Base-by-base conservation (phyloP, 1,284 basidiomycete species). In the Apiotrichum gracile region DNA sequence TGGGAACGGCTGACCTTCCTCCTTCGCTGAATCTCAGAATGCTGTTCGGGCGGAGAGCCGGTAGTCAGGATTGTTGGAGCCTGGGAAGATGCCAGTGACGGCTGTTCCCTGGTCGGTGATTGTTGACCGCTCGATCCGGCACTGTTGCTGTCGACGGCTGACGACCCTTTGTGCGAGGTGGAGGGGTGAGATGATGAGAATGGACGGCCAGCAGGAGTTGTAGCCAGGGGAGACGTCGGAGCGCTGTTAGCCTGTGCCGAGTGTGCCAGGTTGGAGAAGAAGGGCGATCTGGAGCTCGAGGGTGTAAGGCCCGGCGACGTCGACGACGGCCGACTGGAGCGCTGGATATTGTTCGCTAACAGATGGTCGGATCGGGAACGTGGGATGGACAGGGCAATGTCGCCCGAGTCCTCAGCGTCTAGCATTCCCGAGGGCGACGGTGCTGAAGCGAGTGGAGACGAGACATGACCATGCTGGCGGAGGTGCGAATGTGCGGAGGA, bases 301-400 rank as follows among this genome's bases (percentile, higher is more conserved):
- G 35, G 8, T 21, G 16, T 4, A 9, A n/a, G 35, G 5, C 34
- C 16, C 3, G 46, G n/a, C 22, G 48, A 22, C 9, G 29, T 25
- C 2, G 49, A 50, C 22, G 31, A 19, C 5, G 40, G 41, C 6
- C 41, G 49, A 14, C 33, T 24, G 29, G 38, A 35, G 33, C 41
- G 43, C 31, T 45, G 43, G 29, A 45, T 29, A 14, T 45, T 45
- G 27, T 24, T 21, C 10, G 41, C 29, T 22, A 54, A 24, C 4
- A 29, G 26, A 10, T 25, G 34, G 29, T 39, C 52, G 16, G 47
- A 39, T 3, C 47, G n/a, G 4, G 47, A 48, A 13, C 47, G 45
- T 21, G 46, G 33, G 3, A 50, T 24, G n/a, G 52, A 54, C 33
- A 54, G 47, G 2, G 52, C 21, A 27, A 54, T 54, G 37, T 54